A percentile compares a stretch with the other conserved stretches of the same genome.
Evolutionary conservation across 768 basidiomycete genomes (phyloP).

Genomic region (Boletus rubroflammeus): DNA sequence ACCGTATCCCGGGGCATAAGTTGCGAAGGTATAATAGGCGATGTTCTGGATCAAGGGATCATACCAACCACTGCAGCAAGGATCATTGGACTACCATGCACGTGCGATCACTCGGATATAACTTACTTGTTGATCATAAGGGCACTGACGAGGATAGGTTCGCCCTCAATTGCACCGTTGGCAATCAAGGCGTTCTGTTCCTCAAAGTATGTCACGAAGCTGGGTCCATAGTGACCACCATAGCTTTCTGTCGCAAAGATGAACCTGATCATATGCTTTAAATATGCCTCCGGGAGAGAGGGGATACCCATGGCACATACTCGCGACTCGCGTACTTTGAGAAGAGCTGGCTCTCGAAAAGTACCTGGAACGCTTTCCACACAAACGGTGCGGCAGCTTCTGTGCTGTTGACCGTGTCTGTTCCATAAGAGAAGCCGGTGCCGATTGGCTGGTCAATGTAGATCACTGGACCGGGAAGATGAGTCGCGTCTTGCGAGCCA

Average conservation of each 20-base stretch:
- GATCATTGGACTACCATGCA: background rate
- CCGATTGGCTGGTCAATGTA: conserved; percentile 71
- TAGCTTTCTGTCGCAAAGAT: conserved; percentile 66
- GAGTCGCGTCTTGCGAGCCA: background rate
- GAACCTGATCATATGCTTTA: conserved; percentile 37
- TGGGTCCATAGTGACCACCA: conserved; percentile 65
- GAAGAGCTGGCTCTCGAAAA: conserved; percentile 56
- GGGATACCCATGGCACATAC: conserved; percentile 32
- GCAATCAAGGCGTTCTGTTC: conserved; percentile 55
- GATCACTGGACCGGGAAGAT: conserved; percentile 43
- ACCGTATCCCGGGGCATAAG: conserved; percentile 63
- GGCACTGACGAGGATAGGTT: conserved; percentile 51
- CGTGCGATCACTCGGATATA: background rate
- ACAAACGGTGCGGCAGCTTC: conserved; percentile 52
- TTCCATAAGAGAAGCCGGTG: conserved; percentile 61
- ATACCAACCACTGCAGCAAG: conserved; percentile 51
- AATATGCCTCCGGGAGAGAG: background rate
- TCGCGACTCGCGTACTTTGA: conserved; percentile 50
- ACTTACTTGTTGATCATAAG: conserved; percentile 62
- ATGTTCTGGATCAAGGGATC: conserved; percentile 63
- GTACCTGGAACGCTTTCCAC: conserved; percentile 61
- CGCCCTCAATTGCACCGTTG: conserved; percentile 43
- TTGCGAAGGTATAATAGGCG: conserved; percentile 58
- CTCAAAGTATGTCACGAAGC: conserved; percentile 61
- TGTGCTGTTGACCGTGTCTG: conserved; percentile 48